Base-by-base conservation (phyloP, 306 rosid species). In the Vicia sativa region DNA sequence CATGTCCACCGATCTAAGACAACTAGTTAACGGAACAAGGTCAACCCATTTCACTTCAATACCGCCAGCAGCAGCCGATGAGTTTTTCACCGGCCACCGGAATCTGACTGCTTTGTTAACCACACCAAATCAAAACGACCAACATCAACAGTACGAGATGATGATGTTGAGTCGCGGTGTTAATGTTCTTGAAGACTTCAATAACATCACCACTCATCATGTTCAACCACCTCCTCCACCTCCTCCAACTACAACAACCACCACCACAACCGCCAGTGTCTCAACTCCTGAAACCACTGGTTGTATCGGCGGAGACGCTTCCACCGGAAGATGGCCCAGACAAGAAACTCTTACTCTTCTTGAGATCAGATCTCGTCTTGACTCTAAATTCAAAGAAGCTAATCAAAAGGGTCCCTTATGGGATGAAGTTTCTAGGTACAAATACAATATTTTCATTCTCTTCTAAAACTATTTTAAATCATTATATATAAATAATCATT, bases 311-410 rank as follows among this genome's bases (percentile, higher is more conserved):
- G 86, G 81, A 28, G 96, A 87, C 4, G 70, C 78, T 2, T 80
- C 87, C 68, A 80, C 89, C 0, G 96, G 96, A 10, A 77, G 99
- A 70, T 90, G 97, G 97, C 97, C 97, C 28, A 75, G 97, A 44
- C 96, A 95, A 25, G 99, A 95, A 81, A 95, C 99, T 9, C 99
- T 95, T 11, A 88, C 95, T 63, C 96, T 95, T 65, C 87, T 95
- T 71, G 97, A 95, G 73, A 81, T 95, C 89, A 89, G 99, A 83
- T 90, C 99, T 76, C 82, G 91, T 3, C 89, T 95, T 14, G 91
- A 95, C 86, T 77, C 89, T 80, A 88, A 95, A 78, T 95, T 95
- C 79, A 95, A 91, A 78, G 96, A 95, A 64, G 96, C 97, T 39
- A 95, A 87, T 73, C 97, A 95, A 29, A 95, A 95, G 41, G 99